Conservation (phyloP, 2,329 filamentous ascomycete species). For the Daldinia eschscholtzii region DNA sequence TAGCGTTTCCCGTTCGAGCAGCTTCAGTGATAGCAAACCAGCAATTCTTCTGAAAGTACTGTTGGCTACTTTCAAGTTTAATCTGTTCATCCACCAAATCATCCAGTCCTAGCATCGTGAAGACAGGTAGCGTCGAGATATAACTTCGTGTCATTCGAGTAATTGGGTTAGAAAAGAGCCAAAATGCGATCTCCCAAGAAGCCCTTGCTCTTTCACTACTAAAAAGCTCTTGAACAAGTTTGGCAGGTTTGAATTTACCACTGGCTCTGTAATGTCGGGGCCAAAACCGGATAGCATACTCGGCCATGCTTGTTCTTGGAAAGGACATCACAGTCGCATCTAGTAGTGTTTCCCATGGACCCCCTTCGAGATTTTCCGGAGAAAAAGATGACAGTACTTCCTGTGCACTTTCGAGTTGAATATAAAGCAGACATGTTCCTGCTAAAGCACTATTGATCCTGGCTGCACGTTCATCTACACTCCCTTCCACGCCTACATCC, state of each 20-base stretch:
- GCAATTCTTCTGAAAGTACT: background rate
- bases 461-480: background rate
- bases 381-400: background rate
- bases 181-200: background rate
- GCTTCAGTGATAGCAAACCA: background rate
- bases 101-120: background rate
- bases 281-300: background rate
- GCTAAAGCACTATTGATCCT: background rate
- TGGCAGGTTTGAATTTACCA: background rate
- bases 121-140: background rate
- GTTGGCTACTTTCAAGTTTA: background rate
- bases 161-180: background rate
- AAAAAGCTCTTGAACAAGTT: background rate
- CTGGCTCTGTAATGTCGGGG: background rate
- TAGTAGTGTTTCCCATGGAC: background rate
- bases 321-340: background rate
- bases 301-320: background rate
- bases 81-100: background rate
- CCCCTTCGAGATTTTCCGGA: background rate
- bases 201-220: background rate
- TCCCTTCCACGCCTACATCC: background rate
- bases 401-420: background rate
- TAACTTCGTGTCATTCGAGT: background rate
- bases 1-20: background rate
- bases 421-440: background rate